Percentiles rank a stretch among this genome's conserved stretches.
These are phyloP conservation scores for Clavispora fructus DNA, from an alignment of 805 yeast genomes.

Conservation along the genomic window DNA sequence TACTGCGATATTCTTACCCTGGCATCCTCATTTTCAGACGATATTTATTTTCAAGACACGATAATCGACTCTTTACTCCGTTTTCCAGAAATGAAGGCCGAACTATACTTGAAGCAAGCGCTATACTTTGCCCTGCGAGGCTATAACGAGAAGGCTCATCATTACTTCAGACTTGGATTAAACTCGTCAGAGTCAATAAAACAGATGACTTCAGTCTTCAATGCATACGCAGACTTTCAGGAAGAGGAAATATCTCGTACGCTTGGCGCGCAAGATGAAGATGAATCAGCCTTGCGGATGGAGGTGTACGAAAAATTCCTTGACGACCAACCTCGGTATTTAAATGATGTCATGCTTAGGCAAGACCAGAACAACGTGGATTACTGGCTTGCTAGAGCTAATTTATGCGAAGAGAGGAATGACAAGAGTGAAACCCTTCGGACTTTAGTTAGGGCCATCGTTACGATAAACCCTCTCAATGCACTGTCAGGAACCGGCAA, in stretches of 20 bases:
- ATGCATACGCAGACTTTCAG: slow-evolving; percentile 55
- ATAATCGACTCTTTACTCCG: slow-evolving; percentile 10
- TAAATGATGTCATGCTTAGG: slow-evolving; percentile 64
- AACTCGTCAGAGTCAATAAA: slow-evolving; percentile 42
- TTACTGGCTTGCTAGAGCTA: slow-evolving; percentile 64
- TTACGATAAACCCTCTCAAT: slow-evolving; percentile 56
- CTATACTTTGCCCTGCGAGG: slow-evolving; percentile 41
- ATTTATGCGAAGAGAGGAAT: slow-evolving; percentile 33
- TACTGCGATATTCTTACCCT: slow-evolving; percentile 5
- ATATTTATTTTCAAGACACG: slow-evolving; percentile 2
- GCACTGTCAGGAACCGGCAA: slow-evolving; percentile 12
- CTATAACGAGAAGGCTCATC: slow-evolving; percentile 19
- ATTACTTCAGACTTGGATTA: slow-evolving; percentile 46
- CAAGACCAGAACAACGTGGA: slow-evolving; percentile 57
- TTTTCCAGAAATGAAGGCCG: slow-evolving; percentile 59
- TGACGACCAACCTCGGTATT: slow-evolving; percentile 48
- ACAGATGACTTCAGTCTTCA: slow-evolving; percentile 63
- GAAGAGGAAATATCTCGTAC: slow-evolving; percentile 37
- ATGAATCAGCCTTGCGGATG: slow-evolving; percentile 8
- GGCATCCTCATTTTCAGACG: background rate
- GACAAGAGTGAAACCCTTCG: slow-evolving; percentile 33
- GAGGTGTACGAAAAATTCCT: slow-evolving; percentile 34
- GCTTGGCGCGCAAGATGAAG: slow-evolving; percentile 11
- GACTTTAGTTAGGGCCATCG: slow-evolving; percentile 62
- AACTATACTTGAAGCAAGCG: slow-evolving; percentile 44